Conservation (phyloP, 441 rosid species). For the Euphorbia celastroides region DNA sequence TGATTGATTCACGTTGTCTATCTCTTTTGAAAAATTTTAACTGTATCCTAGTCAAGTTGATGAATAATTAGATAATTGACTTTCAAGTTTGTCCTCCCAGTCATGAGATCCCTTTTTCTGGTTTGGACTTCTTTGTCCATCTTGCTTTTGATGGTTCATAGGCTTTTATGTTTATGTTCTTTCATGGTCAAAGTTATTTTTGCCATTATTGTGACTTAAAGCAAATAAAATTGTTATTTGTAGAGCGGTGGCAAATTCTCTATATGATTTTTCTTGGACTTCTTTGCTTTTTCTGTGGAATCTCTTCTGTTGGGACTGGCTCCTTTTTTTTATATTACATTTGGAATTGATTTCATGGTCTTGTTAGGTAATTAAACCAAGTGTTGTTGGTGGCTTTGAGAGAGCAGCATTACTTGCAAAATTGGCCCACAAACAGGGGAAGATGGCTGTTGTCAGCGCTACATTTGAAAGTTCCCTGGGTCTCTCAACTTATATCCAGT, state of each 20-base stretch:
- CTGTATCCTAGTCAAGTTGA: background rate
- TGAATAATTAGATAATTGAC: background rate
- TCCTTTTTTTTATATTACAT: conserved; percentile 11
- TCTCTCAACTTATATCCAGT: conserved; percentile 63
- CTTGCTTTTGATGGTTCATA: background rate
- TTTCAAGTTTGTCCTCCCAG: background rate
- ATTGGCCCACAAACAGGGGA: conserved; percentile 85
- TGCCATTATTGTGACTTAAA: background rate
- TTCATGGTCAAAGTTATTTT: background rate
- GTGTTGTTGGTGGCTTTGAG: conserved; percentile 92
- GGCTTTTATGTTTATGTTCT: background rate
- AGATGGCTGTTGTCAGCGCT: conserved; percentile 89
- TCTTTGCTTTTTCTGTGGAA: background rate
- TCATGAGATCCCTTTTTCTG: background rate
- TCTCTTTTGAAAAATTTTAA: background rate
- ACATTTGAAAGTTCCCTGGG: conserved; percentile 85
- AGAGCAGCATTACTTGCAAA: conserved; percentile 66
- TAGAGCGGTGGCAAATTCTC: no score
- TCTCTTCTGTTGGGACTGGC: background rate
- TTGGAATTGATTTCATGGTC: conserved; percentile 14
- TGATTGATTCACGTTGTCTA: background rate
- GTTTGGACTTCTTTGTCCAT: conserved; percentile 3
- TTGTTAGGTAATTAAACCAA: conserved; percentile 83
- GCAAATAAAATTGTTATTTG: background rate
- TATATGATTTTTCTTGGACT: background rate